Conservation (phyloP, 352 stramenopile genomes). For the Phytophthora pisi region DNA sequence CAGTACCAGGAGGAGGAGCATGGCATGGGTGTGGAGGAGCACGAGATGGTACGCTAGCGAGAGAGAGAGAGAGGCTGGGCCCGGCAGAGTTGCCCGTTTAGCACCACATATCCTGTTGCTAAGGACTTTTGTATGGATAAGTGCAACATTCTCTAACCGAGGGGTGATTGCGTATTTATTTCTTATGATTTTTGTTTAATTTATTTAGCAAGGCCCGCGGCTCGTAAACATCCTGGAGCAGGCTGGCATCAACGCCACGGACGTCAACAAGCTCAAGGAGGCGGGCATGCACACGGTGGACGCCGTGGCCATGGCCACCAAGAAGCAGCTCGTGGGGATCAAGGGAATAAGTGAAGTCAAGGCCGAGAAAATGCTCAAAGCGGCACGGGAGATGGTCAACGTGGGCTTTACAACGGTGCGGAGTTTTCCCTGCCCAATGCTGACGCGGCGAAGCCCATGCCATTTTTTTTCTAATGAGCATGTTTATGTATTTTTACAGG, state of each 20-base stretch:
- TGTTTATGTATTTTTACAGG: slow-evolving; percentile 43
- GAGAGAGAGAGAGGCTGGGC: not conserved
- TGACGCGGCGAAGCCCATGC: slow-evolving; percentile 6
- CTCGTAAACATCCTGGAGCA: slow-evolving; percentile 94
- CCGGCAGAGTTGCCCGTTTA: not conserved
- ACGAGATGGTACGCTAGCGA: slow-evolving; percentile 44
- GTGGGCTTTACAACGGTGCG: slow-evolving; percentile 99
- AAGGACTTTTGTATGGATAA: slow-evolving; percentile 30
- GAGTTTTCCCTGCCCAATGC: not conserved
- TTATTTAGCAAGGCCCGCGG: slow-evolving; percentile 68
- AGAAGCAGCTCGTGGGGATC: slow-evolving; percentile 97
- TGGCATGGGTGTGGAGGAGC: slow-evolving; percentile 40
- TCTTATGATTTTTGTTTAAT: slow-evolving; percentile 6
- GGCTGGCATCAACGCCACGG: slow-evolving; percentile 96
- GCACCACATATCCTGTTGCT: not conserved
- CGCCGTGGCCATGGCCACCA: slow-evolving; percentile 97
- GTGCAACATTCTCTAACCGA: slow-evolving; percentile 17
- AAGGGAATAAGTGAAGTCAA: slow-evolving; percentile 99
- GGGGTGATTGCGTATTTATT: slow-evolving; percentile 13
- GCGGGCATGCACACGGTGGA: slow-evolving; percentile 98
- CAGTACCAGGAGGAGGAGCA: slow-evolving; percentile 61
- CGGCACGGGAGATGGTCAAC: slow-evolving; percentile 96
- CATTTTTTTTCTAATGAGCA: slow-evolving; percentile 14
- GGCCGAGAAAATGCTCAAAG: slow-evolving; percentile 98
- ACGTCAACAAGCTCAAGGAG: slow-evolving; percentile 99